phyloP scores from a whole-genome alignment of 495 filamentous ascomycete species.

The Podospora tetraspora region DNA sequence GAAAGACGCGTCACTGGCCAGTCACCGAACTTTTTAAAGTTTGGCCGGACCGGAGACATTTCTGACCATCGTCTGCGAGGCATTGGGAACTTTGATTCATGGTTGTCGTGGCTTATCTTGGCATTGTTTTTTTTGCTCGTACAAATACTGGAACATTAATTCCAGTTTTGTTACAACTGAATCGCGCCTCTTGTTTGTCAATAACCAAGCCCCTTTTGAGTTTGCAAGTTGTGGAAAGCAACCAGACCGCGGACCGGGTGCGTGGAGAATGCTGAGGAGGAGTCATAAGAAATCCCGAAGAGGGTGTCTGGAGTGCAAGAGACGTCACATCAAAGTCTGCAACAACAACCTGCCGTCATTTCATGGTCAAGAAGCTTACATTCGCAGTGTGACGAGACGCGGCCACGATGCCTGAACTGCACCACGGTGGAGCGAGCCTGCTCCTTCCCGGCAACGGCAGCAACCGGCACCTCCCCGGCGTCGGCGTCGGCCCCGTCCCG shows the following conservation, averaged over 20 bases:
- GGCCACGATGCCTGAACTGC: slow-evolving; percentile 34
- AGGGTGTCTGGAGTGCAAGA: slow-evolving; percentile 56
- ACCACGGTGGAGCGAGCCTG: slow-evolving; percentile 28
- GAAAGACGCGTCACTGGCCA: background rate
- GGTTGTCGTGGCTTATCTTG: background rate
- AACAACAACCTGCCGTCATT: background rate
- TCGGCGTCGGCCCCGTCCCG: slow-evolving; percentile 14
- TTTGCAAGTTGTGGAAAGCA: background rate
- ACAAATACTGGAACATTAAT: background rate
- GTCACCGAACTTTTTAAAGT: background rate
- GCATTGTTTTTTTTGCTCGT: background rate
- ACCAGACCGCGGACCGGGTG: background rate
- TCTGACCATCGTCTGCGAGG: background rate
- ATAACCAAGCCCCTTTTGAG: background rate
- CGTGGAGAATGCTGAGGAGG: slow-evolving; percentile 28
- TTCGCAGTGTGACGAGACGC: slow-evolving; percentile 31
- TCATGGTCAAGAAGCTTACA: background rate
- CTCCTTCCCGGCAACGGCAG: slow-evolving; percentile 20
- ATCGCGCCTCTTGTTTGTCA: background rate
- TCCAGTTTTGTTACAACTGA: background rate
- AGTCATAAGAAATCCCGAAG: slow-evolving; percentile 54
- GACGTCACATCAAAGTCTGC: slow-evolving; percentile 50
- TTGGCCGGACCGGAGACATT: background rate
- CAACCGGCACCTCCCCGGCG: slow-evolving; percentile 2
- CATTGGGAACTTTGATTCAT: background rate